Conservation (phyloP, 345 rosid species). For the Excoecaria agallocha region DNA sequence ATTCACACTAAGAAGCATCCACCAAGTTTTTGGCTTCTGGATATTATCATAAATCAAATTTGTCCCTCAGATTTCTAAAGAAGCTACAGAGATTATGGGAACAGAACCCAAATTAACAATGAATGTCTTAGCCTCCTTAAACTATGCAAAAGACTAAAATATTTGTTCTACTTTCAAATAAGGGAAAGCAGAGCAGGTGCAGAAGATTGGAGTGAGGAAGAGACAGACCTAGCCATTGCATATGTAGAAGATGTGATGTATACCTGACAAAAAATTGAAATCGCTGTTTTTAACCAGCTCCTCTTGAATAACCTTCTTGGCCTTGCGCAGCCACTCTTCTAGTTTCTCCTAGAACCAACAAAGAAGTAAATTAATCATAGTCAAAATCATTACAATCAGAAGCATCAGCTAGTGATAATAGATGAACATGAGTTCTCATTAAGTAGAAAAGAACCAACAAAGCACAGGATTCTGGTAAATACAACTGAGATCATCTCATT, state of each 20-base stretch:
- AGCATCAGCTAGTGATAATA: background rate
- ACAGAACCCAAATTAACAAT: background rate
- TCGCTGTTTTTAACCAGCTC: conserved; percentile 44
- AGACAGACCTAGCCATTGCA: background rate
- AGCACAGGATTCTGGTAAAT: background rate
- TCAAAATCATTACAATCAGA: background rate
- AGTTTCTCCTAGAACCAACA: conserved; percentile 72
- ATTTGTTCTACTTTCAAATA: background rate
- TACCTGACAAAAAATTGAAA: conserved; percentile 61
- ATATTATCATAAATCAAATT: background rate
- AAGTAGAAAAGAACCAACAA: background rate
- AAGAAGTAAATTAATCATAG: conserved; percentile 6
- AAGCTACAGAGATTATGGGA: too few relatives aligned
- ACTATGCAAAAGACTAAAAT: background rate
- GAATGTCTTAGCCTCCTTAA: background rate
- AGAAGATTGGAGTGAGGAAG: background rate
- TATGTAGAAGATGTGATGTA: conserved; percentile 5
- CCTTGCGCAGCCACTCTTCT: conserved; percentile 85
- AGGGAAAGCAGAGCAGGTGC: too few relatives aligned
- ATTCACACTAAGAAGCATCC: background rate
- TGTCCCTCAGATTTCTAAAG: background rate
- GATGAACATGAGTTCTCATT: background rate
- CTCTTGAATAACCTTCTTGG: conserved; percentile 60
- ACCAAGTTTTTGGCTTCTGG: background rate
- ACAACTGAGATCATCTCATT: background rate